Evolutionary conservation across 1,139 yeast genomes (phyloP).

Genomic region (Pneumocystis carinii): DNA sequence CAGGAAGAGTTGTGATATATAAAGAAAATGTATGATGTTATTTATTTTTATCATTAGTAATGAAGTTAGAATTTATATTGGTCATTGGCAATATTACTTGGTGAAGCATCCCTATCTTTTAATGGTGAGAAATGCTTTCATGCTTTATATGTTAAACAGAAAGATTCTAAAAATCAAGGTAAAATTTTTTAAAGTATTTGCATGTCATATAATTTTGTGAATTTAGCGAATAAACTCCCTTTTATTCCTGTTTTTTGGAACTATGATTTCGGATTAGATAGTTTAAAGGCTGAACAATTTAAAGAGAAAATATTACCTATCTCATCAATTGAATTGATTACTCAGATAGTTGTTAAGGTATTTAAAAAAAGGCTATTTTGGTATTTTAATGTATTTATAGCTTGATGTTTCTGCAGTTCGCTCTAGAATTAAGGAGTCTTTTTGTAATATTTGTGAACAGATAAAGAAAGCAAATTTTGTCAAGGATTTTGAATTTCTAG

Average conservation of each 20-base stretch:
- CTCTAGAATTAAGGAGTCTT: conserved; percentile 4
- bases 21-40: conserved; percentile 27
- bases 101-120: conserved; percentile 7
- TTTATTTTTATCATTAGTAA: neutral
- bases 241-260: conserved; percentile 12
- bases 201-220: neutral
- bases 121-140: conserved; percentile 8
- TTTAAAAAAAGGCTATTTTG: neutral
- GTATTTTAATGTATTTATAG: neutral
- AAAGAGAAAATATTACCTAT: conserved; percentile 10
- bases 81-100: conserved; percentile 38
- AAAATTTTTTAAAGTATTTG: neutral
- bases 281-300: conserved; percentile 1
- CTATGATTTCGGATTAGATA: conserved; percentile 1
- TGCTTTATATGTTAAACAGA: conserved; percentile 5
- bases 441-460: conserved; percentile 4
- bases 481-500: neutral
- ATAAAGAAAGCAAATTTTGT: neutral
- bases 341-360: conserved; percentile 4
- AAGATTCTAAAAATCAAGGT: conserved; percentile 9
- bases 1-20: conserved; percentile 50
- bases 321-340: conserved; percentile 14
- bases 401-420: conserved; percentile 5
- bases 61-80: conserved; percentile 22
- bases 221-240: conserved; percentile 8